These are phyloP conservation scores for Mrakia hoshinonis DNA, from an alignment of 768 basidiomycete genomes.

Conservation along the genomic window DNA sequence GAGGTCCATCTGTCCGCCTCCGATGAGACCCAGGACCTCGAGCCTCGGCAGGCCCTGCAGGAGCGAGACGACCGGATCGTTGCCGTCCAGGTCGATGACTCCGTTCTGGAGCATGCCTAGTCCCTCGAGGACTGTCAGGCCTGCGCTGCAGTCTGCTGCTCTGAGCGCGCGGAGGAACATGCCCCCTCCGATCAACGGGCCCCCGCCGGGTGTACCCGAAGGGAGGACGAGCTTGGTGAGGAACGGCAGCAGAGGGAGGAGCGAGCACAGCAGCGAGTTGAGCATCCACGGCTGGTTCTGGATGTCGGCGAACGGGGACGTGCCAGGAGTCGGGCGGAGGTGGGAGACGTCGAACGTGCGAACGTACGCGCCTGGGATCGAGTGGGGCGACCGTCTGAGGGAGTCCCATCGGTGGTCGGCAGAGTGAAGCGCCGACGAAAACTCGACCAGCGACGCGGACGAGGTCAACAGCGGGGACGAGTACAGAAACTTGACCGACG, in stretches of 20 bases:
- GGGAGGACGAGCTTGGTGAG: conserved; percentile 36
- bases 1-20: conserved; percentile 27
- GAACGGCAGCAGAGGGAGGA: conserved; percentile 38
- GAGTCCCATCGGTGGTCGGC: conserved; percentile 23
- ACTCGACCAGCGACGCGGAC: conserved; percentile 1
- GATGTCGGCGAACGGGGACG: conserved; percentile 6
- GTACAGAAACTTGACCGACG: conserved; percentile 14
- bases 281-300: conserved; percentile 23
- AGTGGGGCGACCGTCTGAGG: conserved; percentile 14
- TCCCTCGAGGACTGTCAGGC: conserved; percentile 13
- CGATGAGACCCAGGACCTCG: conserved; percentile 31
- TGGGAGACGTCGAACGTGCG: conserved; percentile 21
- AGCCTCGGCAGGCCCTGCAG: conserved; percentile 29
- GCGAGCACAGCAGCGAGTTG: conserved; percentile 28
- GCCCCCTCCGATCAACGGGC: conserved; percentile 27
- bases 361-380: conserved; percentile 16
- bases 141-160: conserved; percentile 9
- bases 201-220: conserved; percentile 16
- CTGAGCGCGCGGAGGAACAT: conserved; percentile 18
- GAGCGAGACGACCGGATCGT: conserved; percentile 28
- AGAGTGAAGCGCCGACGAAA: neutral
- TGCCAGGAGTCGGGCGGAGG: neutral
- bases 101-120: conserved; percentile 23
- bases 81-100: conserved; percentile 4
- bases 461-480: conserved; percentile 4